Evolutionary conservation across 2,329 filamentous ascomycete species (phyloP).

Genomic region (Aureobasidium lini): DNA sequence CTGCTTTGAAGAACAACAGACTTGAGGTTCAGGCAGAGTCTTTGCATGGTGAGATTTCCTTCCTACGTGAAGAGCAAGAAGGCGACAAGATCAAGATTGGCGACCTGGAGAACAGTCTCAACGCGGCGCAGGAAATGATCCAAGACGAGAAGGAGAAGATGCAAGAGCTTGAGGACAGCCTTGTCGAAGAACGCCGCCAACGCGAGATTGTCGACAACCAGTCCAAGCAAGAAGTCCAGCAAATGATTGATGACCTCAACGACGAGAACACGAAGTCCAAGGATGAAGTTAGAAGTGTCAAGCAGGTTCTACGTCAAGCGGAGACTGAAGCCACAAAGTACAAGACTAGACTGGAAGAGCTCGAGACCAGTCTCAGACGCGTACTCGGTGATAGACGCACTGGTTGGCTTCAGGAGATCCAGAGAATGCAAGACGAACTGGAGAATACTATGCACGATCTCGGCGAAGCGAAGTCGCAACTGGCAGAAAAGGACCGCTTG

Average conservation of each 20-base stretch:
- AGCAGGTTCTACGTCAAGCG: conserved; percentile 72
- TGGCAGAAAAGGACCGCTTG: conserved; percentile 85
- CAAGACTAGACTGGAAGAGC: conserved; percentile 82
- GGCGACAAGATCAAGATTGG: conserved; percentile 96
- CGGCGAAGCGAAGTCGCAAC: conserved; percentile 64
- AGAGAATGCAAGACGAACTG: conserved; percentile 79
- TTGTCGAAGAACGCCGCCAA: conserved; percentile 74
- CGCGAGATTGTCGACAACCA: conserved; percentile 77
- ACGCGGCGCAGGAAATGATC: conserved; percentile 69
- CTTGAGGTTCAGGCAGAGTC: conserved; percentile 89
- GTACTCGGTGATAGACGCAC: conserved; percentile 79
- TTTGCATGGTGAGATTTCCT: conserved; percentile 85
- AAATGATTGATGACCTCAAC: conserved; percentile 88
- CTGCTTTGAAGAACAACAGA: conserved; percentile 80
- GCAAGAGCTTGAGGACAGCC: conserved; percentile 49
- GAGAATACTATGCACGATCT: conserved; percentile 78
- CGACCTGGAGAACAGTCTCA: conserved; percentile 77
- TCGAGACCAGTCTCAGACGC: conserved; percentile 81
- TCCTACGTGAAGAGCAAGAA: conserved; percentile 94
- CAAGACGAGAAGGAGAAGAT: conserved; percentile 72
- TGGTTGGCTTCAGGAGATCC: conserved; percentile 73
- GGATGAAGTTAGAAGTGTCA: conserved; percentile 74
- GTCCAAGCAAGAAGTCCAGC: conserved; percentile 92
- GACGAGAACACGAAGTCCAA: conserved; percentile 71
- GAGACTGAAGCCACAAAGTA: conserved; percentile 86